phyloP scores from a whole-genome alignment of 352 stramenopile genomes.

The Phytophthora boehmeriae region DNA sequence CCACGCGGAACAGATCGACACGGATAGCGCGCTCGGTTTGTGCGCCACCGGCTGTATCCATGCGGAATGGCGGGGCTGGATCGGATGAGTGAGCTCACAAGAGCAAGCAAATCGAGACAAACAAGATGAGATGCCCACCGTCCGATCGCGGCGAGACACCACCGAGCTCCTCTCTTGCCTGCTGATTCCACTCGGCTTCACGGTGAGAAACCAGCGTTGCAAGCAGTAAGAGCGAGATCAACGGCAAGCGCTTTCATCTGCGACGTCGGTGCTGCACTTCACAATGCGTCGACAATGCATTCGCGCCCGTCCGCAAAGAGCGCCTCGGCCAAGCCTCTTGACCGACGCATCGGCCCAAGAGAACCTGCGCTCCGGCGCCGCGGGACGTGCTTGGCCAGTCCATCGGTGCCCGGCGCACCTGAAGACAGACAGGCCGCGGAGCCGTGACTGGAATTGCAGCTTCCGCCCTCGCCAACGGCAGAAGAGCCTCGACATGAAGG shows the following conservation, averaged over 20 bases:
- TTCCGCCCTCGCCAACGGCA: conserved; percentile 10
- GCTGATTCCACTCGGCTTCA: conserved; percentile 1
- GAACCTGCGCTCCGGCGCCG: conserved; percentile 5
- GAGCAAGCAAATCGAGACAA: conserved; percentile 14
- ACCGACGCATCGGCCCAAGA: conserved; percentile 9
- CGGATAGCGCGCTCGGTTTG: conserved; percentile 17
- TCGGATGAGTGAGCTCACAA: conserved; percentile 14
- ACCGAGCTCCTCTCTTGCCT: conserved; percentile 3
- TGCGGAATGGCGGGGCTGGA: neutral
- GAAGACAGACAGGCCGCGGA: conserved; percentile 21
- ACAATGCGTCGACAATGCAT: conserved; percentile 22
- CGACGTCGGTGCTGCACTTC: conserved; percentile 6
- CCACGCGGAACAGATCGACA: conserved; percentile 17
- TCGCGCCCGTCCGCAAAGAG: conserved; percentile 21
- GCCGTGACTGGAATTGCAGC: neutral
- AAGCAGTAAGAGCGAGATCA: conserved; percentile 2
- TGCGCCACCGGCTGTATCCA: conserved; percentile 10
- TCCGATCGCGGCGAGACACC: conserved; percentile 14
- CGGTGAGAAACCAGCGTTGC: conserved; percentile 14
- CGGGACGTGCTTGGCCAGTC: conserved; percentile 23
- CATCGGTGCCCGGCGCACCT: conserved; percentile 15
- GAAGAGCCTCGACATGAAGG: no score
- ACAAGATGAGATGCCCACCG: conserved; percentile 25
- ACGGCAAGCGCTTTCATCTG: conserved; percentile 7
- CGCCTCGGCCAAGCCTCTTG: neutral